Conservation (phyloP, 768 basidiomycete species). For the Boletus eberwhitei region DNA sequence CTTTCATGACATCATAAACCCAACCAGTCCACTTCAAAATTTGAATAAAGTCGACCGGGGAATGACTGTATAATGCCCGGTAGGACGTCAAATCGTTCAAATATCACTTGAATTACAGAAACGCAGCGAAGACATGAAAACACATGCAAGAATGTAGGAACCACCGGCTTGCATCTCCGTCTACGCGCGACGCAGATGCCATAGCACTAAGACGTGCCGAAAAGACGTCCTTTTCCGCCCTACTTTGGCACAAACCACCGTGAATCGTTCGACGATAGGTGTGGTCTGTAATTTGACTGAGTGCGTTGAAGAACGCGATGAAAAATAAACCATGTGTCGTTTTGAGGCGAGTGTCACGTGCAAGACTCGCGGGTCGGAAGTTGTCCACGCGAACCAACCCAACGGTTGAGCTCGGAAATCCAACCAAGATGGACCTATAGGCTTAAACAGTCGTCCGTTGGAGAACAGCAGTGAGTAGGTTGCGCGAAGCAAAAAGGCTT, state of each 20-base stretch:
- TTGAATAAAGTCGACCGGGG: background rate
- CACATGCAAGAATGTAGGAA: conserved; percentile 18
- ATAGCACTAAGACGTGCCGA: conserved; percentile 31
- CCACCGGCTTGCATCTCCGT: conserved; percentile 31
- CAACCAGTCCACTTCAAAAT: conserved; percentile 1
- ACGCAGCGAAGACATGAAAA: background rate
- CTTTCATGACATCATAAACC: conserved; percentile 13
- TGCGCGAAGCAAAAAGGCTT: too few relatives aligned
- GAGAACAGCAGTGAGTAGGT: background rate
- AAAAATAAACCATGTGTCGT: background rate
- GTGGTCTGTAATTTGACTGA: conserved; percentile 35
- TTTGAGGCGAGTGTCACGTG: conserved; percentile 12
- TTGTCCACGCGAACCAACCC: too few relatives aligned
- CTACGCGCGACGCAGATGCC: conserved; percentile 20
- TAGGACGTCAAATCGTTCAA: background rate
- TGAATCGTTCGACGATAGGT: conserved; percentile 7
- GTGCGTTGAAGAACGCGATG: conserved; percentile 23
- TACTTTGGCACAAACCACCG: conserved; percentile 35
- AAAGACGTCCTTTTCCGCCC: conserved; percentile 27
- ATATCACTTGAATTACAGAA: background rate
- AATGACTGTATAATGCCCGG: background rate
- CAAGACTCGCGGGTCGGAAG: conserved; percentile 21
- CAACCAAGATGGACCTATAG: background rate
- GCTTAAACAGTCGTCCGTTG: background rate
- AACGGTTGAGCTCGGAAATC: too few relatives aligned